Evolutionary conservation across 345 rosid species (phyloP).

Genomic region (Rhodomyrtus tomentosa): DNA sequence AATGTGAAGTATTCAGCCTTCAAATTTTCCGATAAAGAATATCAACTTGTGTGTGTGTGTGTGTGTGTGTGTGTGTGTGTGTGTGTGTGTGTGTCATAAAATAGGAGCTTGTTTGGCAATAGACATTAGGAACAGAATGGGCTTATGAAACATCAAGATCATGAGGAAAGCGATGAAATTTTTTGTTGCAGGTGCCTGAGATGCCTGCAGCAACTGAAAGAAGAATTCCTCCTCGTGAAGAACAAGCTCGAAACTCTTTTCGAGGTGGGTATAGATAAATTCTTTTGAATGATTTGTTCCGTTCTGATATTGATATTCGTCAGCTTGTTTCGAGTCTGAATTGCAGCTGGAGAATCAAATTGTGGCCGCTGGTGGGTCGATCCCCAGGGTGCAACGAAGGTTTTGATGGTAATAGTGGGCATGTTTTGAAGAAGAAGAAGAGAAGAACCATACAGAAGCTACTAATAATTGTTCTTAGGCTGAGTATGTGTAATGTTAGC

Average conservation of each 20-base stretch:
- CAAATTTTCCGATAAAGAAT: not conserved
- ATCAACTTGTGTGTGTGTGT: too few species aligned
- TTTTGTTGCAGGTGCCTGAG: constrained; percentile 48
- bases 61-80: too few species aligned
- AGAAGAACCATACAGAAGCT: not conserved
- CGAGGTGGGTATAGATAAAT: constrained; percentile 23
- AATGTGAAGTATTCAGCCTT: not conserved
- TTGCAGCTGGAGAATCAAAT: constrained; percentile 82
- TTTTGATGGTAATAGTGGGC: not conserved
- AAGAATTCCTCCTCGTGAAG: constrained; percentile 57
- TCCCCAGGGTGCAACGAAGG: constrained; percentile 12
- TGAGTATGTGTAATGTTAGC: too few species aligned
- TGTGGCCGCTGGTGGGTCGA: constrained; percentile 70
- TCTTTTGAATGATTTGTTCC: too few species aligned
- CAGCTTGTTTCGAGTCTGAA: not conserved
- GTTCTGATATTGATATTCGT: not conserved
- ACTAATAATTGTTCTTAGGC: not conserved
- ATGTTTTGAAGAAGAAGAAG: not conserved
- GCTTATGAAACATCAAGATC: too few species aligned
- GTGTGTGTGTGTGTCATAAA: too few species aligned
- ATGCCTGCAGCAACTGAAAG: constrained; percentile 77
- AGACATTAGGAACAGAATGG: not conserved
- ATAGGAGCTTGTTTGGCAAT: too few species aligned
- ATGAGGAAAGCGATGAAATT: not conserved
- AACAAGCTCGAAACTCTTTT: constrained; percentile 66